Evolutionary conservation across 2,329 filamentous ascomycete species (phyloP).

Genomic region (Colletotrichum navitas): DNA sequence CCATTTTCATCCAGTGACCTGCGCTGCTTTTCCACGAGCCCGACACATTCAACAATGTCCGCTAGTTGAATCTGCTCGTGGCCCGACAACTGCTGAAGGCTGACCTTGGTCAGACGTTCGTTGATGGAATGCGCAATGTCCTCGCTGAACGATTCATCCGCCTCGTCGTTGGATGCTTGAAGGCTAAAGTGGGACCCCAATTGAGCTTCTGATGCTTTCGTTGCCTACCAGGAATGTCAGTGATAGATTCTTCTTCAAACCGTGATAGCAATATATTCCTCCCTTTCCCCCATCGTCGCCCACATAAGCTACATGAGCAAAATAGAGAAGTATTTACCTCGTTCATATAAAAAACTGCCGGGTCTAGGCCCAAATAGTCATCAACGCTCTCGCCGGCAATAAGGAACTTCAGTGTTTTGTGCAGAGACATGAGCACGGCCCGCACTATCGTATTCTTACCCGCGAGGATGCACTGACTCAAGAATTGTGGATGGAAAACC

Average conservation of each 20-base stretch:
- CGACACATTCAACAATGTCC: constrained; percentile 86
- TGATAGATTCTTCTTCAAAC: background rate
- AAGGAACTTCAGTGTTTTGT: constrained; percentile 84
- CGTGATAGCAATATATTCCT: background rate
- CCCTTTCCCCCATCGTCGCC: background rate
- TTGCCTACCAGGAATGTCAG: constrained; percentile 14
- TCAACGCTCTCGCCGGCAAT: constrained; percentile 85
- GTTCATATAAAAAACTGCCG: constrained; percentile 68
- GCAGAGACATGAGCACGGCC: constrained; percentile 77
- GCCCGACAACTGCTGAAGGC: constrained; percentile 83
- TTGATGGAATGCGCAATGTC: constrained; percentile 77
- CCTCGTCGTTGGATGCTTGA: constrained; percentile 56
- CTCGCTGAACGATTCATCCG: constrained; percentile 77
- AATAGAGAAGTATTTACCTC: constrained; percentile 47
- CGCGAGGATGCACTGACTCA: constrained; percentile 86
- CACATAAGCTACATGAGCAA: background rate
- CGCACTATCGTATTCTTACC: constrained; percentile 82
- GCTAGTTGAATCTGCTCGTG: constrained; percentile 89
- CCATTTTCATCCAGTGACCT: constrained; percentile 93
- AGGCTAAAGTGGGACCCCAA: constrained; percentile 55
- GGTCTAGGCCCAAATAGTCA: constrained; percentile 76
- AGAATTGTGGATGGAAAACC: constrained; percentile 90
- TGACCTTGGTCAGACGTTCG: constrained; percentile 79
- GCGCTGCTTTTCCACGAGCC: constrained; percentile 86
- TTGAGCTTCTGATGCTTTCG: constrained; percentile 46